Conservation (phyloP, 106 monocot species). For the Dendrobium catenatum region DNA sequence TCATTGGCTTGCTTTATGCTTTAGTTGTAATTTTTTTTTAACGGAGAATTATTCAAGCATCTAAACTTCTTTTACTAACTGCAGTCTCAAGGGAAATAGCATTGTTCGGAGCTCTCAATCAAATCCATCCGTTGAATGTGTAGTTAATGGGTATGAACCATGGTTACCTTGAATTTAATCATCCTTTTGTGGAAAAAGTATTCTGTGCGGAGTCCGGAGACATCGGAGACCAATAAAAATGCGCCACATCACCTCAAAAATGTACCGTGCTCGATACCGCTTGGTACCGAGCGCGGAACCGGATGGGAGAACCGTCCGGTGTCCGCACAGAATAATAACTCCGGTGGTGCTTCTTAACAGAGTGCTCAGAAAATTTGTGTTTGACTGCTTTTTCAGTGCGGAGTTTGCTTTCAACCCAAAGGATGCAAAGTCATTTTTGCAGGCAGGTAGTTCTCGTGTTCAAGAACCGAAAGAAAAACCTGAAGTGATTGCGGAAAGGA, state of each 20-base stretch:
- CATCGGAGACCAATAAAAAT: too few species aligned
- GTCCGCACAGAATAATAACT: too few species aligned
- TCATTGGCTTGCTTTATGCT: neutral
- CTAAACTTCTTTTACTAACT: neutral
- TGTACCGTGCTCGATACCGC: too few species aligned
- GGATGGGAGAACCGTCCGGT: too few species aligned
- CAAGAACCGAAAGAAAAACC: constrained; percentile 23
- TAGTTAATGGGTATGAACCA: constrained; percentile 28
- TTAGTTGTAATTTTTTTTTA: neutral
- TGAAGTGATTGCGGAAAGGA: constrained; percentile 49
- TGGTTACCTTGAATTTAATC: neutral
- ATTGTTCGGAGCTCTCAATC: constrained; percentile 16
- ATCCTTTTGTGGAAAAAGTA: neutral
- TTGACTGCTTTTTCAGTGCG: constrained; percentile 19
- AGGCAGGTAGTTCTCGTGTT: constrained; percentile 2
- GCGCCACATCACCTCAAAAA: too few species aligned
- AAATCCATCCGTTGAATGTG: constrained; percentile 15
- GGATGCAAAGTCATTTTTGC: constrained; percentile 24
- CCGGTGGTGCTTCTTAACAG: neutral
- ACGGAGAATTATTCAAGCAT: neutral
- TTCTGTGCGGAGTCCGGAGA: too few species aligned
- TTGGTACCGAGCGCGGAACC: too few species aligned
- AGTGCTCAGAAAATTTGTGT: neutral
- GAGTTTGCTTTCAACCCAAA: constrained; percentile 61
- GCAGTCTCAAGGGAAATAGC: constrained; percentile 23